Conservation (phyloP, 306 rosid species). For the Vigna radiata region DNA sequence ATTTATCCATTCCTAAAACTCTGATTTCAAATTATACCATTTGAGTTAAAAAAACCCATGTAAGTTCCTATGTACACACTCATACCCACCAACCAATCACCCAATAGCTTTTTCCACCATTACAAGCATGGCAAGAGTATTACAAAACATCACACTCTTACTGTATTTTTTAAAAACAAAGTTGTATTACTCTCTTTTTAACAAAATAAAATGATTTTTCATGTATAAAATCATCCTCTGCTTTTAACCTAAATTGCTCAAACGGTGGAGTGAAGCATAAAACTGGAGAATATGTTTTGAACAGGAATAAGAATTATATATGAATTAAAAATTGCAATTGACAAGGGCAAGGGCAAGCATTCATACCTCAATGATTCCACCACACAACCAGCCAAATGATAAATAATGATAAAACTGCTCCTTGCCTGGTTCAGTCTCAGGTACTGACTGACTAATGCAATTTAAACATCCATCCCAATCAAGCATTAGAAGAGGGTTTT, state of each 20-base stretch:
- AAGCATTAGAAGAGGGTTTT: constrained; percentile 69
- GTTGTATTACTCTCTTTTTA: background rate
- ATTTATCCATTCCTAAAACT: no score
- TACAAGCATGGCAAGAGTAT: constrained; percentile 1
- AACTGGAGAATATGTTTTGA: constrained; percentile 11
- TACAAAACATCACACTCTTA: background rate
- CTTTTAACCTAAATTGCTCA: constrained; percentile 10
- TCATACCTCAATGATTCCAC: constrained; percentile 93
- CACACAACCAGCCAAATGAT: constrained; percentile 94
- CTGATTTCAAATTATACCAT: no score
- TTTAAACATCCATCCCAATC: constrained; percentile 95
- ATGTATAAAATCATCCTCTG: background rate
- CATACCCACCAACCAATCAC: constrained; percentile 7
- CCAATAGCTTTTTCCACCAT: constrained; percentile 28
- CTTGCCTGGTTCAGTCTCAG: constrained; percentile 93
- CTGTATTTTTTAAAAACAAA: background rate
- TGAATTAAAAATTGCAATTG: constrained; percentile 9
- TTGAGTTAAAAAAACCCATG: no score
- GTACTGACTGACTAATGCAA: constrained; percentile 61
- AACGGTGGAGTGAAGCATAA: constrained; percentile 28
- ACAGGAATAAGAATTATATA: background rate
- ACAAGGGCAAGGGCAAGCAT: constrained; percentile 36
- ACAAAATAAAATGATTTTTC: background rate
- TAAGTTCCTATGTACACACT: constrained; percentile 1
- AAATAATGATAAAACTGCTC: constrained; percentile 88